Conservation (phyloP, 306 rosid species). For the Quercus alba region DNA sequence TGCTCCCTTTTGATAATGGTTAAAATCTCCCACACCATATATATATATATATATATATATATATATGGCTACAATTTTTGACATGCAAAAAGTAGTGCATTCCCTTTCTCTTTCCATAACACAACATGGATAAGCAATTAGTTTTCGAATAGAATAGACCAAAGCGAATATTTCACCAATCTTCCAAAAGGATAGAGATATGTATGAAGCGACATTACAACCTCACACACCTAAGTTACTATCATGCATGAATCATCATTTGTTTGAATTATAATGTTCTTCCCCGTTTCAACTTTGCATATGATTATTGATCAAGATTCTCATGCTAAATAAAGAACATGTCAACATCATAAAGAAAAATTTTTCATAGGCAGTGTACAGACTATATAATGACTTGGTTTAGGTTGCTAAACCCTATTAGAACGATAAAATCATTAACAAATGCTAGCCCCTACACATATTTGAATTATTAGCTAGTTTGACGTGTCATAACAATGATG, state of each 20-base stretch:
- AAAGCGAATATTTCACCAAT: constrained; percentile 18
- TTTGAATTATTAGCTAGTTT: too few relatives aligned
- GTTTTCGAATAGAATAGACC: constrained; percentile 39
- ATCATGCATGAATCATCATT: constrained; percentile 24
- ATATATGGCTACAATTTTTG: not conserved
- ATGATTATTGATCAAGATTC: constrained; percentile 27
- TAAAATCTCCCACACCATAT: too few relatives aligned
- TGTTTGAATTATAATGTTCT: not conserved
- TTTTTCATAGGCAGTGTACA: not conserved
- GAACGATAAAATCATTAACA: too few relatives aligned
- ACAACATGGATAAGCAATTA: constrained; percentile 26
- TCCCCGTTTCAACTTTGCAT: constrained; percentile 17
- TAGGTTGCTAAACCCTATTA: too few relatives aligned
- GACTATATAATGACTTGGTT: too few relatives aligned
- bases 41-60: too few relatives aligned
- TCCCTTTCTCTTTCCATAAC: not conserved
- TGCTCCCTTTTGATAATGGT: too few relatives aligned
- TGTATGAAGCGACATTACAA: constrained; percentile 5
- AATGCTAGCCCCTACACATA: too few relatives aligned
- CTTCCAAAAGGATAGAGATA: constrained; percentile 21
- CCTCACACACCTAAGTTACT: constrained; percentile 14
- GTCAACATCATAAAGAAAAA: constrained; percentile 26
- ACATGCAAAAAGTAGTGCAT: constrained; percentile 15
- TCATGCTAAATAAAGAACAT: constrained; percentile 23
- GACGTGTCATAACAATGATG: too few relatives aligned